These are phyloP conservation scores for Cryptococcus neoformans DNA, from an alignment of 1,284 basidiomycete genomes.

Conservation along the genomic window DNA sequence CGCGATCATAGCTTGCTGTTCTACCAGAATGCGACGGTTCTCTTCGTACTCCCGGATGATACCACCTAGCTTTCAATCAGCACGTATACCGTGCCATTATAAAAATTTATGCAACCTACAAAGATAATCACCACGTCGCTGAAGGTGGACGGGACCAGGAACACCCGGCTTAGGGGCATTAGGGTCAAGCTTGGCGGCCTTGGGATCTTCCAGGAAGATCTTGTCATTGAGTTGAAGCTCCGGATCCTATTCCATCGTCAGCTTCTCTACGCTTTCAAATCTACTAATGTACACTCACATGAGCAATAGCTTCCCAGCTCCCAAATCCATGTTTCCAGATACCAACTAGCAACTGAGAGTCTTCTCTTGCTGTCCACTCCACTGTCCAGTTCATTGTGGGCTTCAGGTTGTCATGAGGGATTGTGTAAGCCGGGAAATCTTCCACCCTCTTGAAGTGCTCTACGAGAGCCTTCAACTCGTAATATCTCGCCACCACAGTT, in stretches of 20 bases:
- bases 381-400: conserved; percentile 95
- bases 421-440: conserved; percentile 74
- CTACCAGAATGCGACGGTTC: conserved; percentile 68
- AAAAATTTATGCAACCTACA: conserved; percentile 22
- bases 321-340: conserved; percentile 94
- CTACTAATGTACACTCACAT: conserved; percentile 20
- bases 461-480: conserved; percentile 85
- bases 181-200: conserved; percentile 52
- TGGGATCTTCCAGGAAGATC: conserved; percentile 98
- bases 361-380: conserved; percentile 89
- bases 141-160: conserved; percentile 95
- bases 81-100: background rate
- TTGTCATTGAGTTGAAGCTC: conserved; percentile 81
- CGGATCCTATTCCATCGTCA: conserved; percentile 59
- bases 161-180: conserved; percentile 54
- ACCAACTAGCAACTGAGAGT: conserved; percentile 90
- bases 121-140: conserved; percentile 93
- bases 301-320: conserved; percentile 85
- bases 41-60: conserved; percentile 89
- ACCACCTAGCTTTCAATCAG: conserved; percentile 53
- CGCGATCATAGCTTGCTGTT: conserved; percentile 56
- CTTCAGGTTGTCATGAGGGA: conserved; percentile 89
- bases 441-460: conserved; percentile 65
- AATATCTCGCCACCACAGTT: conserved; percentile 85
- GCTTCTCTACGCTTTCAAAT: background rate